Evolutionary conservation across 176 grass and related monocot genomes (phyloP), one percentile per base, ranked within the genome.

Genomic region (Oryza officinalis): DNA sequence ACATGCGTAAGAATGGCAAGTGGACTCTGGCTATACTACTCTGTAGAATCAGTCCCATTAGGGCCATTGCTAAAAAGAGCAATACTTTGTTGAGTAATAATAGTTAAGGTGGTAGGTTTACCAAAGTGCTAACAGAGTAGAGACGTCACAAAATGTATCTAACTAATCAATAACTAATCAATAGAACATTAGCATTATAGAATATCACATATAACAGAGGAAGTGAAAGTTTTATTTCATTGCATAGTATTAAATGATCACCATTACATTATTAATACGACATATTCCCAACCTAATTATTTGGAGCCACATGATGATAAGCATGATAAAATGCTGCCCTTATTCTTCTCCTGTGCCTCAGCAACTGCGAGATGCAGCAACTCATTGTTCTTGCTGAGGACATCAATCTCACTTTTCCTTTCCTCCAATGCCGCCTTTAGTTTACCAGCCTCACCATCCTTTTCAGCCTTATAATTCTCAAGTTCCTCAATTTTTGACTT

Each of bases 341-440:
- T 86, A 20, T 57, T 88, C 60, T 70, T 83, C 20, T 41, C 65
- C 9, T 75, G 44, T 1, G 67, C 61, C 74, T 86, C 69, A 22
- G 83, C 79, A 17, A 92, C 1, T 1, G 63, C 54, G n/a, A 65
- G 67, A 18, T 69, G 86, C n/a, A 92, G 52, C 17, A 26, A 25
- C 63, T 76, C 75, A 23, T 71, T 37, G 30, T 88, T 69, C 3
- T 67, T 75, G 41, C 13, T 67, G 10, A 86, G 57, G 52, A 43
- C 83, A 37, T 86, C 79, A 0, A 75, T 86, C 69, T 86, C 60
- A 8, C 20, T 50, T 12, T 27, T 76, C 63, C 70, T 75, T 25
- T 63, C 69, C 44, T 75, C 73, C 28, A 85, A 27, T 52, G 67
- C 10, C 0, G n/a, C 49, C 60, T 83, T 79, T 2, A 79, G 23